phyloP scores from a whole-genome alignment of 2,329 filamentous ascomycete species.

The Paecilomyces sp. region DNA sequence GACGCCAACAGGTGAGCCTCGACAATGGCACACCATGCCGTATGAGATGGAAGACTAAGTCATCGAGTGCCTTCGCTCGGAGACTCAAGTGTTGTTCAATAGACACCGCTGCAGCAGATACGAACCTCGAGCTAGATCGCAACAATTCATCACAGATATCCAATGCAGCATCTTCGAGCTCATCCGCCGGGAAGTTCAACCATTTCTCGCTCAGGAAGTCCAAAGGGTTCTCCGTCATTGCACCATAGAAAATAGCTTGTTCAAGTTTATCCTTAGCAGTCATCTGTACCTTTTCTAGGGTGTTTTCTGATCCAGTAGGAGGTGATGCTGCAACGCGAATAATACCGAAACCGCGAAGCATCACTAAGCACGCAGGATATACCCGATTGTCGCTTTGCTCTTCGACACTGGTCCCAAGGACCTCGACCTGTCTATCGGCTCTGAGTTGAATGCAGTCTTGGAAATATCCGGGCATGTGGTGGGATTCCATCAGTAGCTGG shows the following conservation, averaged over 20 bases:
- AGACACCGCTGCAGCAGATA: constrained; percentile 65
- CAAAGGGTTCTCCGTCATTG: constrained; percentile 76
- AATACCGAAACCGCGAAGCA: constrained; percentile 53
- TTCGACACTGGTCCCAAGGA: constrained; percentile 46
- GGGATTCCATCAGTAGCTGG: constrained; percentile 64
- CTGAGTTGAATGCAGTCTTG: constrained; percentile 84
- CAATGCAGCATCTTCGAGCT: constrained; percentile 71
- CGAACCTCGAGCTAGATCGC: constrained; percentile 65
- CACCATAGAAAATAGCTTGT: constrained; percentile 89
- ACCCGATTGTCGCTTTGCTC: constrained; percentile 30
- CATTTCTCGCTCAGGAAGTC: constrained; percentile 66
- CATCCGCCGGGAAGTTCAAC: constrained; percentile 58
- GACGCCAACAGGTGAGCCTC: constrained; percentile 63
- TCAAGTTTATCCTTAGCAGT: constrained; percentile 86
- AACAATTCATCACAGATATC: constrained; percentile 76
- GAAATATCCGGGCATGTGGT: constrained; percentile 59
- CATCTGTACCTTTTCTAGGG: constrained; percentile 43
- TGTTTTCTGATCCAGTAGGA: constrained; percentile 39
- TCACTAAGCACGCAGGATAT: constrained; percentile 42
- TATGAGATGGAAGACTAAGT: constrained; percentile 65
- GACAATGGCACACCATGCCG: constrained; percentile 58
- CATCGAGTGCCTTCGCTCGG: constrained; percentile 65
- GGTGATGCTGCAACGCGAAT: constrained; percentile 44
- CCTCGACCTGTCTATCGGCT: constrained; percentile 39
- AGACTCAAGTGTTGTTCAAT: constrained; percentile 73